Base-by-base conservation (phyloP, 306 rosid species). In the Cicer yamashitae region DNA sequence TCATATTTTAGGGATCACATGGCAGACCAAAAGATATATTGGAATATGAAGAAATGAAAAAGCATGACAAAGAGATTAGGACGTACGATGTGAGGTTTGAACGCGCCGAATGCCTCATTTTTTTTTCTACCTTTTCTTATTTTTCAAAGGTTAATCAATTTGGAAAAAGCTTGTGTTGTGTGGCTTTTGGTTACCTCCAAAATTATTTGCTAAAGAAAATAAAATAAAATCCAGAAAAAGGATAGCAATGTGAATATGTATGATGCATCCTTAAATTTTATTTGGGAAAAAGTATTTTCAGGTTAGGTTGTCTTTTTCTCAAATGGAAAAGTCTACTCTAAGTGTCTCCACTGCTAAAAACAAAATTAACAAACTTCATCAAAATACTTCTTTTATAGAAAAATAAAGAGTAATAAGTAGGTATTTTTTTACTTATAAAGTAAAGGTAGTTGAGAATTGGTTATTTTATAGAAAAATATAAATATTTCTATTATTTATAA, bases 1-100 rank as follows among this genome's bases (percentile, higher is more conserved):
- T 81, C 18, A 17, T 73, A 40, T 63, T 82, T 62, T 44, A 61
- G 13, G 72, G 30, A 62, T 8, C 85, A 81, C 81, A 81, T 81
- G 85, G 85, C 85, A 70, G 85, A 81, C 77, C 75, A 72, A 82
- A 82, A 82, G 85, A 82, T 82, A 60, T 68, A 54, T 73, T 79
- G 73, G 73, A 76, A 76, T 56, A 75, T 52, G 84, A 61, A 70
- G 37, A 34, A 68, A 67, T 51, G 8, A 45, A 75, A 75, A 72
- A 66, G 70, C n/a, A 61, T 30, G 77, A 73, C 80, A 78, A 67
- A 41, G 43, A 53, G 77, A 82, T 77, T 58, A 66, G 76, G 82
- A 64, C 78, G 65, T 56, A 48, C 40, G 69, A 71, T 53, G 52
- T 48, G 79, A 20, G 71, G 71, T 59, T 82, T 67, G 76, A 78